Evolutionary conservation across 2,329 filamentous ascomycete species (phyloP).

Genomic region (Juglanconis juglandina): DNA sequence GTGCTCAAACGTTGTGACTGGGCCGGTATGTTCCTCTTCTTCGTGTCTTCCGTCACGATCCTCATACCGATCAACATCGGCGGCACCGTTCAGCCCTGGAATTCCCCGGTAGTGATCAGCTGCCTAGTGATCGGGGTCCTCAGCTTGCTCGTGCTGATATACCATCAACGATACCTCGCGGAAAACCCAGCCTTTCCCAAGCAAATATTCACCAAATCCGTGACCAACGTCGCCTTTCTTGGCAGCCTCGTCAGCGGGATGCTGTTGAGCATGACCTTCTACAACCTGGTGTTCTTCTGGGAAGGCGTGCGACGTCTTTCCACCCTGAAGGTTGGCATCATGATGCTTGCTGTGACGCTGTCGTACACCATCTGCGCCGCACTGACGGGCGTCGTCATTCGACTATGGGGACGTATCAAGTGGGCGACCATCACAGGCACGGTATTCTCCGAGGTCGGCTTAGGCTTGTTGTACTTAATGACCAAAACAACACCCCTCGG

Average conservation of each 20-base stretch:
- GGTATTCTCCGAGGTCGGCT: neutral
- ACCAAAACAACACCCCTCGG: neutral
- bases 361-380: slow-evolving; percentile 21
- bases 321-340: neutral
- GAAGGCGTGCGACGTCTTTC: slow-evolving; percentile 6
- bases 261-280: slow-evolving; percentile 13
- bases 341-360: slow-evolving; percentile 11
- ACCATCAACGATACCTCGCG: slow-evolving; percentile 3
- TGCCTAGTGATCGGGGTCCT: neutral
- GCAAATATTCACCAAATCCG: slow-evolving; percentile 1
- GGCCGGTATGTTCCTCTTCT: slow-evolving; percentile 11
- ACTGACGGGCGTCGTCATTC: slow-evolving; percentile 7
- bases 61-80: slow-evolving; percentile 16
- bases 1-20: slow-evolving; percentile 13
- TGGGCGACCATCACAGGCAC: slow-evolving; percentile 10
- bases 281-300: slow-evolving; percentile 17
- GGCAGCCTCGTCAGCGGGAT: slow-evolving; percentile 6
- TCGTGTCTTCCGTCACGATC: slow-evolving; percentile 1
- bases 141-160: slow-evolving; percentile 2
- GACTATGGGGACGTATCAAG: neutral
- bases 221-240: slow-evolving; percentile 10
- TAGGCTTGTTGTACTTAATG: slow-evolving; percentile 14
- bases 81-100: slow-evolving; percentile 4
- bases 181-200: slow-evolving; percentile 9
- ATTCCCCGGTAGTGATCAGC: neutral